Evolutionary conservation across 441 rosid species (phyloP).

Genomic region (Monsonia emarginata): DNA sequence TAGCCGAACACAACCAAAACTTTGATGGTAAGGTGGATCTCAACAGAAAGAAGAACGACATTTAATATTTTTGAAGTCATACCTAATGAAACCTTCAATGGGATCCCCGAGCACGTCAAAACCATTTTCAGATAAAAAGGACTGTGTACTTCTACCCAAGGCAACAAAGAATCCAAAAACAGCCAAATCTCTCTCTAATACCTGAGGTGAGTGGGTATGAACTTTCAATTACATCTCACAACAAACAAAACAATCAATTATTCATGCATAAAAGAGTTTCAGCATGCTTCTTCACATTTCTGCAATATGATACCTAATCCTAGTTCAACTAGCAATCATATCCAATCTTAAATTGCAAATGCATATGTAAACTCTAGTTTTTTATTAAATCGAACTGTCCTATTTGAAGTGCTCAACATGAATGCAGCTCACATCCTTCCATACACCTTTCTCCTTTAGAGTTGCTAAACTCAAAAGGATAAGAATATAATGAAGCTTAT

Average conservation of each 20-base stretch:
- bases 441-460: background rate
- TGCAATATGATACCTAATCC: background rate
- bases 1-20: slow-evolving; percentile 12
- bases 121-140: slow-evolving; percentile 67
- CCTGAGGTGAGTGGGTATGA: slow-evolving; percentile 44
- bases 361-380: background rate
- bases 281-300: background rate
- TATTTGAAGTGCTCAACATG: background rate
- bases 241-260: background rate
- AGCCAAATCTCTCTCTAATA: slow-evolving; percentile 93
- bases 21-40: slow-evolving; percentile 13
- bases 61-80: slow-evolving; percentile 7
- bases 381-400: background rate
- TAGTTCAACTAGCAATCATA: background rate
- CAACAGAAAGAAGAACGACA: slow-evolving; percentile 1
- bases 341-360: background rate
- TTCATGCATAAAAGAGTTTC: background rate
- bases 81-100: slow-evolving; percentile 75
- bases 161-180: slow-evolving; percentile 97
- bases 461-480: background rate
- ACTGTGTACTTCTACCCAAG: slow-evolving; percentile 74
- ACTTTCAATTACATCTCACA: slow-evolving; percentile 15
- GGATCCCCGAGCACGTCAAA: slow-evolving; percentile 52
- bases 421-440: background rate
- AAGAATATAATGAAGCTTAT: background rate